phyloP scores from a whole-genome alignment of 495 filamentous ascomycete genomes.

The Penicillium paxilli region DNA sequence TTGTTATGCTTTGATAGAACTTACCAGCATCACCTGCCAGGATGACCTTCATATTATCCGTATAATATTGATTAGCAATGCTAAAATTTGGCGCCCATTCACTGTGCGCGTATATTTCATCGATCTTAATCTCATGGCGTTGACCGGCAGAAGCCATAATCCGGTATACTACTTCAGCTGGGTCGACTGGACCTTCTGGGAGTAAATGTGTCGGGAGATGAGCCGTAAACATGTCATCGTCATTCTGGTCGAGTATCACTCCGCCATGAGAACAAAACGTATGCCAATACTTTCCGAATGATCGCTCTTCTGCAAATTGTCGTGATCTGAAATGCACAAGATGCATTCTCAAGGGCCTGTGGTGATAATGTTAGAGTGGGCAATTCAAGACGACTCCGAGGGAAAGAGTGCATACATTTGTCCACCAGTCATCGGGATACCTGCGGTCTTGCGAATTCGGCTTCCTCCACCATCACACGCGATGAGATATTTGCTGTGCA shows the following conservation, averaged over 20 bases:
- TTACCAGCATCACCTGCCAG: constrained; percentile 49
- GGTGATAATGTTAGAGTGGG: neutral
- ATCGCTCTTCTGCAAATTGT: constrained; percentile 18
- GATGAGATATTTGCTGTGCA: constrained; percentile 19
- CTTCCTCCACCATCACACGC: constrained; percentile 29
- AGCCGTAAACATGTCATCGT: constrained; percentile 6
- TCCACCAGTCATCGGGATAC: constrained; percentile 24
- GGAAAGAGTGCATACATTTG: constrained; percentile 19
- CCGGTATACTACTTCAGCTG: constrained; percentile 19
- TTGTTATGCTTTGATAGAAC: neutral
- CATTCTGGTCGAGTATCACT: constrained; percentile 30
- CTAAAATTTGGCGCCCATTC: constrained; percentile 13
- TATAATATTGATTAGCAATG: constrained; percentile 1
- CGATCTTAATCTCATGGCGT: constrained; percentile 23
- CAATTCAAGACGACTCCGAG: neutral
- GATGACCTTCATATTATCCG: constrained; percentile 30
- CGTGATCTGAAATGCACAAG: constrained; percentile 34
- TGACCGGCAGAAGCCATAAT: constrained; percentile 21
- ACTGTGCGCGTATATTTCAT: constrained; percentile 28
- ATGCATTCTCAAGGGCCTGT: constrained; percentile 17
- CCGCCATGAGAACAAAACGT: constrained; percentile 18
- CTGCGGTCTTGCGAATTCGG: constrained; percentile 15
- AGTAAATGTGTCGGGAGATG: neutral
- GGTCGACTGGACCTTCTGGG: constrained; percentile 7
- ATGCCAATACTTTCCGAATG: constrained; percentile 31